Conservation (phyloP, 768 basidiomycete genomes). For the Boletus pseudo-olivaceus region DNA sequence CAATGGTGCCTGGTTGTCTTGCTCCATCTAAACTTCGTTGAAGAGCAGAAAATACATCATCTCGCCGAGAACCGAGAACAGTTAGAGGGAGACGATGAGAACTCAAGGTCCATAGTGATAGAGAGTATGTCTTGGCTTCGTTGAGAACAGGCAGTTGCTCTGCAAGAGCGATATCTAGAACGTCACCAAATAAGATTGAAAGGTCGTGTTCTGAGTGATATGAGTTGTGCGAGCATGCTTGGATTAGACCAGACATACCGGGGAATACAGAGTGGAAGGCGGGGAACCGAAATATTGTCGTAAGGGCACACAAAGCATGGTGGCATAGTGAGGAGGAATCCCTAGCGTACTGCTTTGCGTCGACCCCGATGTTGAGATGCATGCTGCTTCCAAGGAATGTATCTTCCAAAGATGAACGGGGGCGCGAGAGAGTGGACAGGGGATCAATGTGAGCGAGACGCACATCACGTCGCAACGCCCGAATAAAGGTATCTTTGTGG, state of each 20-base stretch:
- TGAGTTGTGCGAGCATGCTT: neutral
- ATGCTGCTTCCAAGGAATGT: neutral
- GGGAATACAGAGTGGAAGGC: conserved; percentile 44
- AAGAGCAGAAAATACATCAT: conserved; percentile 35
- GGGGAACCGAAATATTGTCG: conserved; percentile 49
- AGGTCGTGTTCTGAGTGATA: conserved; percentile 41
- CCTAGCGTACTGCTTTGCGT: conserved; percentile 38
- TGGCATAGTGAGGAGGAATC: conserved; percentile 49
- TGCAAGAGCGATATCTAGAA: conserved; percentile 41
- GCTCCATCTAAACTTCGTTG: conserved; percentile 34
- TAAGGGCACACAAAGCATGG: conserved; percentile 48
- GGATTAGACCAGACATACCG: conserved; percentile 37
- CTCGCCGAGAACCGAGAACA: conserved; percentile 33
- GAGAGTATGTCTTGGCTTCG: conserved; percentile 41
- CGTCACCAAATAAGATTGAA: conserved; percentile 39
- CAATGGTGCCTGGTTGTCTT: conserved; percentile 11
- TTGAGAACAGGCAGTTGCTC: conserved; percentile 36
- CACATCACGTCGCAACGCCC: conserved; percentile 52
- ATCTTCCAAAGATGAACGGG: conserved; percentile 2
- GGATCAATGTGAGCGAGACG: conserved; percentile 39
- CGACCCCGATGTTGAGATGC: conserved; percentile 23
- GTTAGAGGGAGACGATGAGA: conserved; percentile 45
- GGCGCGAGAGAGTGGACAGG: conserved; percentile 17
- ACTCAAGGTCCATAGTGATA: conserved; percentile 50
- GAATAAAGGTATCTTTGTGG: conserved; percentile 34